phyloP scores from a whole-genome alignment of 108 stramenopile species.

The Nitzschia inconspicua region DNA sequence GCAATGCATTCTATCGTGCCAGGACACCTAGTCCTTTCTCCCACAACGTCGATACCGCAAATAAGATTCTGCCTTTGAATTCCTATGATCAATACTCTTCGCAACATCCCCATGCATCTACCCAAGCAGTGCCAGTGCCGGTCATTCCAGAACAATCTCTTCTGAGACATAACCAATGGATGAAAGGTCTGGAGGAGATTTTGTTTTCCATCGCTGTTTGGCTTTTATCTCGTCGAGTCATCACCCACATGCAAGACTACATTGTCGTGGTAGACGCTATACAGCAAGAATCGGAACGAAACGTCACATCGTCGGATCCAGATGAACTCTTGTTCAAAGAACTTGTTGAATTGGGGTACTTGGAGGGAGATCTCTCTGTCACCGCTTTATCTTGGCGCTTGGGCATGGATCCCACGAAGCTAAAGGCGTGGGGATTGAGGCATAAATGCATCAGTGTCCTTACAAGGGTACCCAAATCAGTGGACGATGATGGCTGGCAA shows the following conservation, averaged over 20 bases:
- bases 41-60: not conserved
- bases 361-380: conserved; percentile 38
- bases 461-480: conserved; percentile 24
- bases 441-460: conserved; percentile 25
- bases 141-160: not conserved
- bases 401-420: conserved; percentile 16
- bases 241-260: conserved; percentile 60
- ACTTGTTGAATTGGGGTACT: conserved; percentile 18
- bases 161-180: conserved; percentile 9
- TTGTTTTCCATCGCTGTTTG: conserved; percentile 63
- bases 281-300: not conserved
- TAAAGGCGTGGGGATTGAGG: conserved; percentile 30
- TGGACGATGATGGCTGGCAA: no score
- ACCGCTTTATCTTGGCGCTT: conserved; percentile 40
- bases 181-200: conserved; percentile 41
- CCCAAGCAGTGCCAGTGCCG: not conserved
- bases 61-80: not conserved
- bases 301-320: conserved; percentile 5
- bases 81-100: no score
- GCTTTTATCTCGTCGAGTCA: conserved; percentile 52
- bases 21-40: not conserved
- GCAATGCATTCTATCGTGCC: not conserved
- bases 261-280: conserved; percentile 26
- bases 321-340: conserved; percentile 36
- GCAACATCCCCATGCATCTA: no score